These are phyloP conservation scores for Ceratobasidium sp. DNA, from an alignment of 1,284 basidiomycete genomes.

Conservation along the genomic window DNA sequence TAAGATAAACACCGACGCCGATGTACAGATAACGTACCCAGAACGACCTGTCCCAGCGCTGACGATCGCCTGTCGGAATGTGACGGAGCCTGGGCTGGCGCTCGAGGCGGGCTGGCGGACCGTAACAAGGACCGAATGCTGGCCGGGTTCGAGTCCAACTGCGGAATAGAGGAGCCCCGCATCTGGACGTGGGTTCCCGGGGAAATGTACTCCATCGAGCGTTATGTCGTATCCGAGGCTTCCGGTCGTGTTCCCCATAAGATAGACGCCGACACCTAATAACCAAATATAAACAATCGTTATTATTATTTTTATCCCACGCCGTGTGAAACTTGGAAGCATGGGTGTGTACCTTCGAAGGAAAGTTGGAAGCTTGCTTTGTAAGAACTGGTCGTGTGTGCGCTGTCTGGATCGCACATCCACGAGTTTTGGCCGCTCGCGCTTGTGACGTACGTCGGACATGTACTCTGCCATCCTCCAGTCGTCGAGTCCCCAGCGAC, in stretches of 20 bases:
- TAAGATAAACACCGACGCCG: background rate
- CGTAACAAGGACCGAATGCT: slow-evolving; percentile 23
- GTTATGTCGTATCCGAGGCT: slow-evolving; percentile 36
- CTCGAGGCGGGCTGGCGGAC: slow-evolving; percentile 32
- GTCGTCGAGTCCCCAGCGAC: slow-evolving; percentile 19
- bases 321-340: no score
- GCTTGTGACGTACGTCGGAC: slow-evolving; percentile 22
- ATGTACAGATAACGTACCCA: slow-evolving; percentile 4
- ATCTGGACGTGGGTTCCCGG: slow-evolving; percentile 29
- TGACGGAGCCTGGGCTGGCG: slow-evolving; percentile 25
- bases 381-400: slow-evolving; percentile 40
- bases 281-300: background rate
- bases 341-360: slow-evolving; percentile 40
- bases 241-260: slow-evolving; percentile 39
- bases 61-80: slow-evolving; percentile 33
- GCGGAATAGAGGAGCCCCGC: slow-evolving; percentile 16
- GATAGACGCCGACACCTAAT: slow-evolving; percentile 39
- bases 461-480: slow-evolving; percentile 33
- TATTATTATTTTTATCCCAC: no score
- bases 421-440: slow-evolving; percentile 27
- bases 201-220: slow-evolving; percentile 32
- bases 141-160: slow-evolving; percentile 16
- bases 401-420: slow-evolving; percentile 42
- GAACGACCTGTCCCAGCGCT: slow-evolving; percentile 23
- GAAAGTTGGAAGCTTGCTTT: slow-evolving; percentile 34